Conservation (phyloP, 768 basidiomycete genomes). For the Mycena olivaceomarginata region DNA sequence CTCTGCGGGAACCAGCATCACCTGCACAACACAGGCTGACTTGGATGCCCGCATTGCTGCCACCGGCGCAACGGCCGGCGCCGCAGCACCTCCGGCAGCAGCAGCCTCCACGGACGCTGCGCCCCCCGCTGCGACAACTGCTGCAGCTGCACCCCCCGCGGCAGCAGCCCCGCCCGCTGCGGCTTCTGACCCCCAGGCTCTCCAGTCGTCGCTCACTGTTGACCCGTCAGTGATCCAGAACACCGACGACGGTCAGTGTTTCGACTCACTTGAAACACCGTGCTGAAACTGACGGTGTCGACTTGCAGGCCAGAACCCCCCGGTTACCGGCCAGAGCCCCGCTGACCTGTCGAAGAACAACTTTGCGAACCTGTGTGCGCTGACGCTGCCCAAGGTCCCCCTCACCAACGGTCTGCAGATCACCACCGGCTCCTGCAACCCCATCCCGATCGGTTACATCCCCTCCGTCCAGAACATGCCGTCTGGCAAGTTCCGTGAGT, state of each 20-base stretch:
- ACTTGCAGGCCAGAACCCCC: no score
- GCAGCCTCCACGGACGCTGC: conserved; percentile 4
- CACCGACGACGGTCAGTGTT: conserved; percentile 62
- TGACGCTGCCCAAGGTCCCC: conserved; percentile 62
- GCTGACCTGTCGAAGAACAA: conserved; percentile 71
- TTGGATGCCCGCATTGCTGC: conserved; percentile 67
- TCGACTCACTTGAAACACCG: no score
- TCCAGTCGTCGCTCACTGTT: conserved; percentile 49
- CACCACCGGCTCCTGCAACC: conserved; percentile 71
- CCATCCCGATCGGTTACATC: conserved; percentile 70
- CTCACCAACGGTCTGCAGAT: conserved; percentile 72
- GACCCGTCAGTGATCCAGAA: conserved; percentile 66
- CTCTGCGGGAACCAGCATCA: conserved; percentile 68
- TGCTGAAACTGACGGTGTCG: no score
- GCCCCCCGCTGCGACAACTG: not conserved
- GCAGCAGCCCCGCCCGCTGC: conserved; percentile 7
- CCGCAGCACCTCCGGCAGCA: not conserved
- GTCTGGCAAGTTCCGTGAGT: conserved; percentile 63
- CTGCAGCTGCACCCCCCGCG: conserved; percentile 7
- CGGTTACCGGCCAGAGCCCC: conserved; percentile 53
- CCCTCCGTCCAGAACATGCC: conserved; percentile 66
- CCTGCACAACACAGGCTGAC: conserved; percentile 71
- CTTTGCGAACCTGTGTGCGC: conserved; percentile 76
- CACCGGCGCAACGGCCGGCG: conserved; percentile 33
- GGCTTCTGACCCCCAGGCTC: not conserved